Evolutionary conservation across 2,329 filamentous ascomycete genomes (phyloP).

Genomic region (Fusarium temperatum): DNA sequence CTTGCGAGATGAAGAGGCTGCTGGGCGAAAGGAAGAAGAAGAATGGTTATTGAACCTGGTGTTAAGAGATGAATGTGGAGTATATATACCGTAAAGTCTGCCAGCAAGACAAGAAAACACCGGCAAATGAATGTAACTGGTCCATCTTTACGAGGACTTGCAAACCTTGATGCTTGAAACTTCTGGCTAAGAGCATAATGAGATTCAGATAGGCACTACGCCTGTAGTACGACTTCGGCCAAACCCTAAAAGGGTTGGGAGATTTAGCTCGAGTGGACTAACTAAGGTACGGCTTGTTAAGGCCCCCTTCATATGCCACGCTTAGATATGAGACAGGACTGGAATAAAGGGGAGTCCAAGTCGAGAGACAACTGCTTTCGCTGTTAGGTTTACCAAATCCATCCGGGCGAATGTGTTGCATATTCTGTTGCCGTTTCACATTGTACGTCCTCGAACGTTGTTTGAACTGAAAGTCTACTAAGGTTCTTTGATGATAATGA

Average conservation of each 20-base stretch:
- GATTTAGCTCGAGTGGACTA: neutral
- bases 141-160: neutral
- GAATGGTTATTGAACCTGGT: no score
- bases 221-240: no score
- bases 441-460: fast-evolving
- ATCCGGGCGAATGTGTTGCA: no score
- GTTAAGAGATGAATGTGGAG: no score
- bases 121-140: neutral
- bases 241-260: fast-evolving
- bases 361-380: neutral
- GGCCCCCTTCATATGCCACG: neutral
- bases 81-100: neutral
- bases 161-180: neutral
- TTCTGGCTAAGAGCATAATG: neutral
- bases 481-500: neutral
- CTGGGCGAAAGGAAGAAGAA: neutral
- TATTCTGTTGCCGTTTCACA: fast-evolving
- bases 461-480: neutral
- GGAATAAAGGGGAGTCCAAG: no score
- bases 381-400: no score
- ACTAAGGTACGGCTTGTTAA: neutral
- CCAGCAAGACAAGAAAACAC: neutral
- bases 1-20: neutral
- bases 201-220: no score
- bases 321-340: fast-evolving